phyloP scores from a whole-genome alignment of 441 rosid genomes.

The Populus tomentosa region DNA sequence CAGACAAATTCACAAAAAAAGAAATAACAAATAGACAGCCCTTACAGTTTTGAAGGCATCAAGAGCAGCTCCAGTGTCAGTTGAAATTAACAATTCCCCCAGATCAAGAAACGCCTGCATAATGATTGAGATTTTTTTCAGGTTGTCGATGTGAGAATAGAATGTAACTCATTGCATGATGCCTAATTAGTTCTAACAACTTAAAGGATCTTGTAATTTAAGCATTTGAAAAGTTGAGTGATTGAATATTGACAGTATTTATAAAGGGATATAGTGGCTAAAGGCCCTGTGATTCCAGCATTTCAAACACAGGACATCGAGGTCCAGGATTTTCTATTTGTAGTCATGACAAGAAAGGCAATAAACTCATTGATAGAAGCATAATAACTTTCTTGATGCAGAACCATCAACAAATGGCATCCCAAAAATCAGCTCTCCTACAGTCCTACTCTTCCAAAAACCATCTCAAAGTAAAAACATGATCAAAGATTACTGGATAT shows the following conservation, averaged over 20 bases:
- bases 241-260: neutral
- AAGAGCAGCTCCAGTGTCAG: constrained; percentile 83
- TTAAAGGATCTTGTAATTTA: constrained; percentile 1
- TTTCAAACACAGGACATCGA: neutral
- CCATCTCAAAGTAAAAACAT: neutral
- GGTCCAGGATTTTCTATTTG: neutral
- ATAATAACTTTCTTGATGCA: neutral
- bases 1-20: constrained; percentile 12
- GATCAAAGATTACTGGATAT: neutral
- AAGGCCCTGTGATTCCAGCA: neutral
- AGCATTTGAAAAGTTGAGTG: no score
- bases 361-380: neutral
- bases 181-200: constrained; percentile 2
- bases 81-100: constrained; percentile 83
- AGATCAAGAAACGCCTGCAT: constrained; percentile 90
- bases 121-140: constrained; percentile 12
- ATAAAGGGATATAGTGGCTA: neutral
- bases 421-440: constrained; percentile 3
- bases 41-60: constrained; percentile 90
- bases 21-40: constrained; percentile 18
- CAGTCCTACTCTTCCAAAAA: neutral
- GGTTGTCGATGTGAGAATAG: constrained; percentile 7
- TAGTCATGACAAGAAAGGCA: neutral
- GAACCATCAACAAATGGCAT: neutral
- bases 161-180: neutral